Percentiles rank a stretch among this genome's conserved stretches.
Evolutionary conservation across 768 basidiomycete species (phyloP).

Genomic region (Kwoniella mangroviensis): DNA sequence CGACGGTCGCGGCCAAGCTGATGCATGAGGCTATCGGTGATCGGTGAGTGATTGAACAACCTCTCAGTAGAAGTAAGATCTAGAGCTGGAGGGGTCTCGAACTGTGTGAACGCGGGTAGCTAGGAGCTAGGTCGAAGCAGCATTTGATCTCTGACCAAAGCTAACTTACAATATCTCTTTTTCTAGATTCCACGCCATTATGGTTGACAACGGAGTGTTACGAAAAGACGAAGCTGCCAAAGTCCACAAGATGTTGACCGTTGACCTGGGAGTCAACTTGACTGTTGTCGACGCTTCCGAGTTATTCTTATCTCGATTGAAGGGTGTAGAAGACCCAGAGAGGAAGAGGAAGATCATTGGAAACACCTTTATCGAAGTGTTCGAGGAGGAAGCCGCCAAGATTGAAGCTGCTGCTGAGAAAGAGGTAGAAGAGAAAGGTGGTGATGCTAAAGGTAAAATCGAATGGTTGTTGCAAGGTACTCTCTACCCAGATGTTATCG

Average conservation of each 20-base stretch:
- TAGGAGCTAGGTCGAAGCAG: too few relatives aligned
- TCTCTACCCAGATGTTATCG: conserved; percentile 97
- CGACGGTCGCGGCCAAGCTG: conserved; percentile 95
- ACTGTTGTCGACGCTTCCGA: conserved; percentile 95
- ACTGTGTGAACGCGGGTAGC: too few relatives aligned
- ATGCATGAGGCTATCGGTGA: conserved; percentile 99
- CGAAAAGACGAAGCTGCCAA: conserved; percentile 87
- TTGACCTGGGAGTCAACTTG: conserved; percentile 91
- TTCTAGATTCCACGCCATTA: conserved; percentile 92
- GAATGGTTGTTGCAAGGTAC: conserved; percentile 98
- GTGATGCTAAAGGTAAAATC: conserved; percentile 80
- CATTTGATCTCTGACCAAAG: not conserved
- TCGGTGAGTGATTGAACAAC: conserved; percentile 63
- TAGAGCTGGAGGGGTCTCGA: not conserved
- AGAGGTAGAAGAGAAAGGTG: conserved; percentile 68
- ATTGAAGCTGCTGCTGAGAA: conserved; percentile 80
- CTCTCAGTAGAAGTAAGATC: not conserved
- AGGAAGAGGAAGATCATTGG: conserved; percentile 97
- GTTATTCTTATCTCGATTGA: conserved; percentile 84
- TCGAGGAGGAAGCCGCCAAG: conserved; percentile 89
- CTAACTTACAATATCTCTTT: not conserved
- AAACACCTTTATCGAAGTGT: conserved; percentile 97
- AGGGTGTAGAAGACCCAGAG: conserved; percentile 93
- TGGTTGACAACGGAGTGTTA: conserved; percentile 98
- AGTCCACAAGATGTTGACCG: conserved; percentile 90